phyloP scores from a whole-genome alignment of 129 eudicot genomes.

The sunflower (Helianthus annuus) region HanXRQr2.0-SUNRISE NC_035448.2:2676345-2676844 shows the following conservation, averaged over 20 bases:
- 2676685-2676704: constrained; percentile 79
- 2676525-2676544: background rate
- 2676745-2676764: no score
- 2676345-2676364: constrained; percentile 8
- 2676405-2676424: constrained; percentile 88
- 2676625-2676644: constrained; percentile 98
- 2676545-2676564: background rate
- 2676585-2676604: constrained; percentile 50
- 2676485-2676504: constrained; percentile 49
- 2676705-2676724: constrained; percentile 46
- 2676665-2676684: constrained; percentile 90
- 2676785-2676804: constrained; percentile 47
- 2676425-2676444: constrained; percentile 89
- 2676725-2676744: no score
- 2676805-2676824: constrained; percentile 64
- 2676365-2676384: constrained; percentile 94
- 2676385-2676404: constrained; percentile 73
- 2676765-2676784: no score
- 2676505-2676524: constrained; percentile 56
- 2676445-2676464: constrained; percentile 76
- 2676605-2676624: constrained; percentile 81
- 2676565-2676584: background rate
- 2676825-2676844: constrained; percentile 80
- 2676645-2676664: constrained; percentile 88
- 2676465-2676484: constrained; percentile 73